Conservation (phyloP, 2,329 filamentous ascomycete genomes). For the Colletotrichum truncatum region DNA sequence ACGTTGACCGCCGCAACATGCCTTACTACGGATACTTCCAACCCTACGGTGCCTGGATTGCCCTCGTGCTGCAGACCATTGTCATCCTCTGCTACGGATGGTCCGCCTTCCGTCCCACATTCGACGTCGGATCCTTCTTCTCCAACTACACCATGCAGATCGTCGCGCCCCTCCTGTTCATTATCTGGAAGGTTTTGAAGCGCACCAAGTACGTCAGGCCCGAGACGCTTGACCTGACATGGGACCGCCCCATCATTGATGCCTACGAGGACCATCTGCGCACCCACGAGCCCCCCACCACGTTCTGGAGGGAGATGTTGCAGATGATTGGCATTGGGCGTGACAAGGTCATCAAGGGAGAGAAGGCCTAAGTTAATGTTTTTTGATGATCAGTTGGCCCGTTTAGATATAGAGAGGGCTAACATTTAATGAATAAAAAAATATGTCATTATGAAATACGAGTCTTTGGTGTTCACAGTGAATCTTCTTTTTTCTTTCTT, state of each 20-base stretch:
- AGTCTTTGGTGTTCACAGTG: neutral
- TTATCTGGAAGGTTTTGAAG: conserved; percentile 70
- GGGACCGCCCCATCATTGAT: conserved; percentile 68
- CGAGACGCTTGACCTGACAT: conserved; percentile 65
- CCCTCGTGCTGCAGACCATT: conserved; percentile 65
- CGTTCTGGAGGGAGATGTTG: conserved; percentile 66
- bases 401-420: neutral
- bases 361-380: conserved; percentile 29
- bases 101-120: conserved; percentile 68
- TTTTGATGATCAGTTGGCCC: neutral
- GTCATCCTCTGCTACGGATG: conserved; percentile 72
- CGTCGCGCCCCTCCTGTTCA: conserved; percentile 63
- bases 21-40: conserved; percentile 76
- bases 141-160: conserved; percentile 72
- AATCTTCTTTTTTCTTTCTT: neutral
- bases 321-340: conserved; percentile 51
- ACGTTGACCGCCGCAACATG: conserved; percentile 63
- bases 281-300: conserved; percentile 48
- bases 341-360: conserved; percentile 33
- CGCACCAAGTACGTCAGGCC: conserved; percentile 63
- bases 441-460: neutral
- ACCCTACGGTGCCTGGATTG: conserved; percentile 66
- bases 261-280: conserved; percentile 56
- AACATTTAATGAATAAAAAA: neutral
- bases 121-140: conserved; percentile 68